Base-by-base conservation (phyloP, 345 rosid species). In the Dipteronia dyeriana region DNA sequence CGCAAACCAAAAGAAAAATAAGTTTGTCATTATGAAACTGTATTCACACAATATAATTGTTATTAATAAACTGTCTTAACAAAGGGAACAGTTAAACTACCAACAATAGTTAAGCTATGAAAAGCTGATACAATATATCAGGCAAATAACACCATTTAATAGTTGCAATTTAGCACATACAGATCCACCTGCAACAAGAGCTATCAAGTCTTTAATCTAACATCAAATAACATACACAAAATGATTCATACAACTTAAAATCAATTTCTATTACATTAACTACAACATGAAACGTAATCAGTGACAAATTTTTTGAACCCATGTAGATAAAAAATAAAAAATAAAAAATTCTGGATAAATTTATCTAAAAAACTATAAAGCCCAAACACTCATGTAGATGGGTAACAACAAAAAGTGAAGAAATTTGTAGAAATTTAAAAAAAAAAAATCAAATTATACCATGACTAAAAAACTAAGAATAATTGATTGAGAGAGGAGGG, bases 131-230 rank as follows among this genome's bases (percentile, higher is more conserved):
- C 54, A 75, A 51, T 71, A 78, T 76, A 26, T 26, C 31, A 23
- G 34, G 78, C 60, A 57, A 79, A 23, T 66, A 43, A 82, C 39
- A 74, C 13, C 76, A 74, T 79, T 26, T 65, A 82, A 76, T 80
- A 76, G 85, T 79, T 80, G 79, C 88, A 86, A 87, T 80, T 81
- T 83, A 86, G 81, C 88, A 95, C 99, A 87, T 95, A 95, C 98
- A 90, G 97, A 92, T 96, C 98, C 99, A 94, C 99, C 97, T 92
- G 97, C 99, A 91, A 97, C 99, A 86, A 95, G 93, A 87, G 98
- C 98, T 92, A 97, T 94, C 92, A 94, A 91, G 97, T 94, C 98
- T 90, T 96, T 98, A 79, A 96, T 26, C 1, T 26, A 26, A 26
- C 26, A 26, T 1, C 26, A 26, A 26, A 1, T 26, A 26, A 83